Evolutionary conservation across 306 rosid genomes (phyloP), one percentile per base, ranked within the genome.

Genomic region (Senna tora): DNA sequence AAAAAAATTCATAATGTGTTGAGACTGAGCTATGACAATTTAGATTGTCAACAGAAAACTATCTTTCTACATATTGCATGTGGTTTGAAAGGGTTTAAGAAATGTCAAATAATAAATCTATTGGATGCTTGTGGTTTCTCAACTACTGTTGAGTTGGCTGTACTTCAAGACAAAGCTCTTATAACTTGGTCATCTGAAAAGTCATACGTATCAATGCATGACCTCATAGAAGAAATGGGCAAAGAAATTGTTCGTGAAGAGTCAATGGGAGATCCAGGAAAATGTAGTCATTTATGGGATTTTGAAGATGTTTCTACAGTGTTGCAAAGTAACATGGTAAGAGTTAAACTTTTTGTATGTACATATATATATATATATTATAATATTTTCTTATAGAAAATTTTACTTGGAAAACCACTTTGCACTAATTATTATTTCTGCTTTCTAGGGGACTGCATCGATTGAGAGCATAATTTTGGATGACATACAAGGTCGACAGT

Each of bases 51-150:
- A 15, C 63, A 76, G 60, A 42, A 52, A 17, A 14, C 6, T 4
- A 46, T 81, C 13, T 32, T 80, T 55, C 55, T 81, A 15, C 62
- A 81, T 16, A 67, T 72, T 71, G 73, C 64, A 19, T 81, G 75
- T 46, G 61, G 60, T 16, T 61, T 81, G 0, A 36, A 53, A 0
- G 73, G 80, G 14, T 4, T 30, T 36, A 32, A 45, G 52, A 4
- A 19, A 0, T 22, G 43, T 2, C 13, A 5, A 15, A 15, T 79
- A 13, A 32, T 39, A 51, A 19, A 33, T 58, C 8, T 79, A 25
- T 64, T 79, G 8, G 71, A 54, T 41, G 34, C 61, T 15, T 78
- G 78, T 73, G 74, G 64, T 58, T 73, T 49, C 21, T 39, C 64
- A 34, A 66, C 69, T 4, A 10, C 14, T 9, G 49, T 56, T 45